These are phyloP conservation scores for Fraxinus platypoda DNA, from an alignment of 305 asterid species.

Conservation along the genomic window DNA sequence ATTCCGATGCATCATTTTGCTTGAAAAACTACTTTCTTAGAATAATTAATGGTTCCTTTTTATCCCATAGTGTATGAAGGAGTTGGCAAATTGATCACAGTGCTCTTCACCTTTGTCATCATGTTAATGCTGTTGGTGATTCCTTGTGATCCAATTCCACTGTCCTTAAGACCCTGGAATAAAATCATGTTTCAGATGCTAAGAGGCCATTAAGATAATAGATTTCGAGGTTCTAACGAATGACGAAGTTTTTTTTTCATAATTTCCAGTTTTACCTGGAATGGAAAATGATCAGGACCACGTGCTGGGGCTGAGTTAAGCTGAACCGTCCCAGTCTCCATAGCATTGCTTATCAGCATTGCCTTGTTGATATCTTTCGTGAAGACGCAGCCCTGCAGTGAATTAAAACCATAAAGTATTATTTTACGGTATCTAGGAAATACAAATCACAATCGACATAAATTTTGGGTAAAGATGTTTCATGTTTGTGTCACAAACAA, in stretches of 20 bases:
- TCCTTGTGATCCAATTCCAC: constrained; percentile 96
- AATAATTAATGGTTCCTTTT: not conserved
- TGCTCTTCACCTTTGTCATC: constrained; percentile 93
- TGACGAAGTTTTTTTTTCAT: too few species aligned
- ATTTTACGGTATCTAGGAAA: not conserved
- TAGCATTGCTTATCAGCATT: constrained; percentile 81
- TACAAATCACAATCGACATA: too few species aligned
- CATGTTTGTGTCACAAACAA: not conserved
- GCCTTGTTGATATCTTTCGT: constrained; percentile 93
- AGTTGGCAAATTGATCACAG: constrained; percentile 85
- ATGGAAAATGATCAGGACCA: constrained; percentile 96
- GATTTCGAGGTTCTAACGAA: not conserved
- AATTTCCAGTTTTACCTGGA: constrained; percentile 49
- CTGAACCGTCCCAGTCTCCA: constrained; percentile 92
- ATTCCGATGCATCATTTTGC: not conserved
- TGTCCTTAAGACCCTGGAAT: constrained; percentile 80
- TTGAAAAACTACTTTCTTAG: not conserved
- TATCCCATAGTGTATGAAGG: constrained; percentile 88
- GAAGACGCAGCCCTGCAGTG: constrained; percentile 73
- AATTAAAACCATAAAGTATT: not conserved
- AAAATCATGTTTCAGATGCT: not conserved
- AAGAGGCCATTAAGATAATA: not conserved
- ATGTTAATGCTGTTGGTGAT: constrained; percentile 86
- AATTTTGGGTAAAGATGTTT: not conserved
- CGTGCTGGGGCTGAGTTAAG: constrained; percentile 97